Percentiles rank a stretch among this genome's conserved stretches.
Conservation (phyloP, 495 filamentous ascomycete genomes). For the Arthonia radiata region DNA sequence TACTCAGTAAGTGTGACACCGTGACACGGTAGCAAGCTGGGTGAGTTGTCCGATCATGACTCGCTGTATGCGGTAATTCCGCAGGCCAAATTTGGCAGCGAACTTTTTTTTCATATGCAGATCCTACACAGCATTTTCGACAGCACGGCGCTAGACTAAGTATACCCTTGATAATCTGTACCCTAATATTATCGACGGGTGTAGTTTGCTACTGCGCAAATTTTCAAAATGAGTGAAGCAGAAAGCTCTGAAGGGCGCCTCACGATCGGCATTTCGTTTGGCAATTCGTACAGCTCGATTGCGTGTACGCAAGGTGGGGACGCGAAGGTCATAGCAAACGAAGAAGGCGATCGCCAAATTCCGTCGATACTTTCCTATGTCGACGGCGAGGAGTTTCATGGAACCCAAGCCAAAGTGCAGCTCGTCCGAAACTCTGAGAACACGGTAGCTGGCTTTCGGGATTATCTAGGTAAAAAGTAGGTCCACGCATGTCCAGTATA, state of each 20-base stretch:
- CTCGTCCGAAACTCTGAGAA: slow-evolving; percentile 76
- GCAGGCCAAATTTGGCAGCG: too few relatives aligned
- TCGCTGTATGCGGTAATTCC: too few relatives aligned
- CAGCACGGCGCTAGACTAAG: too few relatives aligned
- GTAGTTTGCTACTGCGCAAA: too few relatives aligned
- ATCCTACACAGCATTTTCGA: too few relatives aligned
- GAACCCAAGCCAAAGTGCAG: slow-evolving; percentile 80
- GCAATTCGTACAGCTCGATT: slow-evolving; percentile 94
- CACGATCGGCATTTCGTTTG: slow-evolving; percentile 91
- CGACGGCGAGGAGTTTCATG: slow-evolving; percentile 86
- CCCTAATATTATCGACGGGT: too few relatives aligned
- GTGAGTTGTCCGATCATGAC: too few relatives aligned
- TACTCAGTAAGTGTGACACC: too few relatives aligned
- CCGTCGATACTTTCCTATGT: slow-evolving; percentile 85
- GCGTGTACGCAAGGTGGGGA: slow-evolving; percentile 79
- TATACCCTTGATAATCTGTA: too few relatives aligned
- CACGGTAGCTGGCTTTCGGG: slow-evolving; percentile 86
- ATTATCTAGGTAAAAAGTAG: slow-evolving; percentile 83
- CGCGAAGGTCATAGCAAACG: slow-evolving; percentile 93
- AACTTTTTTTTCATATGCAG: too few relatives aligned
- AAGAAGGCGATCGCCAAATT: slow-evolving; percentile 97
- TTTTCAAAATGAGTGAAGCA: slow-evolving; percentile 32
- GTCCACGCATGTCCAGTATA: slow-evolving; percentile 2
- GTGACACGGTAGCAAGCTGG: too few relatives aligned
- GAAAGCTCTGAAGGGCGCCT: slow-evolving; percentile 26